phyloP scores from a whole-genome alignment of 1,284 basidiomycete species.

The Pseudozyma hubeiensis region DNA sequence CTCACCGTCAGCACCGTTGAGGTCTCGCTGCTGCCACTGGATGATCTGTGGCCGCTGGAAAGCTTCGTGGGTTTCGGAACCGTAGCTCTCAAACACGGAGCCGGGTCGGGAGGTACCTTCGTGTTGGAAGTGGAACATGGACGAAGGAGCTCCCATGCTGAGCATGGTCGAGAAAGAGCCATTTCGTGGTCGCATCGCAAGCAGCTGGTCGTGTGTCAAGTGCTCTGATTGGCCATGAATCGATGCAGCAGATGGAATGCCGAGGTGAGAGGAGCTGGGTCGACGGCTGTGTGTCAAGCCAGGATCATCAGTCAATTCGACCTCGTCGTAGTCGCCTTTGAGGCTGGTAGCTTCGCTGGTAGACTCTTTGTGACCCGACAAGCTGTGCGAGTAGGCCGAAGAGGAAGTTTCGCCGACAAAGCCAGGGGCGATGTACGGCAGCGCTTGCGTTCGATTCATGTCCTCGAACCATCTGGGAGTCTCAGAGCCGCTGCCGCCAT shows the following conservation, averaged over 20 bases:
- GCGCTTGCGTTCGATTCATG: conserved; percentile 31
- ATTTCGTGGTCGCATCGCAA: conserved; percentile 4
- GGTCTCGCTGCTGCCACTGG: conserved; percentile 55
- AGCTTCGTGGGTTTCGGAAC: conserved; percentile 30
- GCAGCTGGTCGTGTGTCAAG: conserved; percentile 21
- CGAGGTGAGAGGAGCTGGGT: conserved; percentile 3
- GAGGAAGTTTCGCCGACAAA: conserved; percentile 13
- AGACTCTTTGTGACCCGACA: conserved; percentile 11
- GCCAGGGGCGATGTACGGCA: conserved; percentile 47
- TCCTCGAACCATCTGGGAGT: conserved; percentile 49
- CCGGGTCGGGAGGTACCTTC: conserved; percentile 42
- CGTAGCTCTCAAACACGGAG: conserved; percentile 30
- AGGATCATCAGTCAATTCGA: conserved; percentile 23
- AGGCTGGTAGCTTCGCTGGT: conserved; percentile 9
- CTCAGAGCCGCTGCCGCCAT: conserved; percentile 23
- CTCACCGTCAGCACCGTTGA: conserved; percentile 40
- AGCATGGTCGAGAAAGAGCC: conserved; percentile 28
- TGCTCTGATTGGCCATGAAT: conserved; percentile 19
- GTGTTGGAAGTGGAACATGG: conserved; percentile 40
- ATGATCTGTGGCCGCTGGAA: conserved; percentile 54
- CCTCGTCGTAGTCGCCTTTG: conserved; percentile 26
- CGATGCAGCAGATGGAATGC: conserved; percentile 8
- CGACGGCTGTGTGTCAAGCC: neutral
- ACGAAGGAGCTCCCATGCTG: conserved; percentile 15
- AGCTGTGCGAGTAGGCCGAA: conserved; percentile 20